These are phyloP conservation scores for Fusarium udum DNA, from an alignment of 2,329 filamentous ascomycete genomes.

Conservation along the genomic window DNA sequence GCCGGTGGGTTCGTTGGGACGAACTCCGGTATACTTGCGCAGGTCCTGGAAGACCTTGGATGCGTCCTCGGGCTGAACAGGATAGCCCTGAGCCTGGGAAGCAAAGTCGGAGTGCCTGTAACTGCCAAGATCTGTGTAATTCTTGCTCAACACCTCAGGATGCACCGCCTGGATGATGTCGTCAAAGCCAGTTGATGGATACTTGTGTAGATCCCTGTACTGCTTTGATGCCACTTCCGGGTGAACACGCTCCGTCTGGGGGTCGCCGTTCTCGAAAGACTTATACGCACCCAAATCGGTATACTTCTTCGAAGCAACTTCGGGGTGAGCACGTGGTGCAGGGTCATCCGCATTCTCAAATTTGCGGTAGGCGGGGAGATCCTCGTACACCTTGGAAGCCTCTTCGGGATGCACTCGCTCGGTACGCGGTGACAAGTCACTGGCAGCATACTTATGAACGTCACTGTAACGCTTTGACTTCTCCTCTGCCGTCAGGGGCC, in stretches of 20 bases:
- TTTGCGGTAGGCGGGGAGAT: conserved; percentile 40
- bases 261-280: conserved; percentile 40
- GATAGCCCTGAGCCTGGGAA: conserved; percentile 40
- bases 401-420: conserved; percentile 42
- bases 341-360: conserved; percentile 43
- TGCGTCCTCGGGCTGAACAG: conserved; percentile 48
- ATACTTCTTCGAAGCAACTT: conserved; percentile 52
- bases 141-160: conserved; percentile 52
- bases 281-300: conserved; percentile 49
- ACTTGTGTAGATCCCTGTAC: conserved; percentile 48
- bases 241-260: conserved; percentile 37
- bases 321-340: conserved; percentile 42
- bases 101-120: conserved; percentile 50
- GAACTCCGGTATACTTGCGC: conserved; percentile 51
- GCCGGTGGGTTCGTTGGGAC: conserved; percentile 49
- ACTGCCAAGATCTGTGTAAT: conserved; percentile 54
- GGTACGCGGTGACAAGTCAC: conserved; percentile 28
- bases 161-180: conserved; percentile 43
- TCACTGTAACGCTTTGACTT: conserved; percentile 53
- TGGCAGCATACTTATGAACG: conserved; percentile 47
- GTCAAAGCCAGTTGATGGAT: conserved; percentile 45
- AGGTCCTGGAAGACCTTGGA: conserved; percentile 54
- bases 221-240: conserved; percentile 47
- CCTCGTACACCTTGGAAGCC: conserved; percentile 45
- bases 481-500: conserved; percentile 47